phyloP scores from a whole-genome alignment of 164 flowering plant species.

The Taxillus chinensis region DNA sequence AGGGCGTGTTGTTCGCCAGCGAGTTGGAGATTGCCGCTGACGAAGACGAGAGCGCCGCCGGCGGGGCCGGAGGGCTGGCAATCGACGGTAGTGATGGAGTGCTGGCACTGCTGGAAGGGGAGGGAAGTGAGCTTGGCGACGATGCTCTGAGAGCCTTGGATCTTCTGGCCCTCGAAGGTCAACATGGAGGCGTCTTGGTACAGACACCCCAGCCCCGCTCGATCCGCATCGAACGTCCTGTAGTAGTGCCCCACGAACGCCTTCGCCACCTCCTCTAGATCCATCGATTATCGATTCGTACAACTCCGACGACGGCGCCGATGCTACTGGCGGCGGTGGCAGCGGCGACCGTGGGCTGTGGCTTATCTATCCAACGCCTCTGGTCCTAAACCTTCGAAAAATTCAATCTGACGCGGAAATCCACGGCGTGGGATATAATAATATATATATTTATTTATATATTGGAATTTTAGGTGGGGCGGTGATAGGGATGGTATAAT shows the following conservation, averaged over 20 bases:
- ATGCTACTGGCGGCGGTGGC: background rate
- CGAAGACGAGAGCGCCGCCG: conserved; percentile 80
- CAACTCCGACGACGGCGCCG: background rate
- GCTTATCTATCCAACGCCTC: too few species aligned
- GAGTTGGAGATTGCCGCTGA: conserved; percentile 73
- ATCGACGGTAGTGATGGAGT: conserved; percentile 71
- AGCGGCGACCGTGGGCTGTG: background rate
- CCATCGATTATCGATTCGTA: conserved; percentile 27
- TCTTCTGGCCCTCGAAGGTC: conserved; percentile 83
- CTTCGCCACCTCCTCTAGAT: conserved; percentile 65
- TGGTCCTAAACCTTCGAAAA: too few species aligned
- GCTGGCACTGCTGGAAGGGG: conserved; percentile 80
- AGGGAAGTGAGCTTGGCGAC: conserved; percentile 57
- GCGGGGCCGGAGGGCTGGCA: conserved; percentile 82
- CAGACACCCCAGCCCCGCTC: conserved; percentile 40
- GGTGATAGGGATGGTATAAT: too few species aligned
- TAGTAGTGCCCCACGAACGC: conserved; percentile 93
- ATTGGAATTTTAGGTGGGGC: too few species aligned
- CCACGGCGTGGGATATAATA: too few species aligned
- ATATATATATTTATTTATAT: too few species aligned
- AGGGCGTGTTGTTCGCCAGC: conserved; percentile 78
- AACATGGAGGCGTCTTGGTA: conserved; percentile 80
- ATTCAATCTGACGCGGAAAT: too few species aligned
- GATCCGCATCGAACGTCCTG: conserved; percentile 64
- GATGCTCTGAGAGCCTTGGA: conserved; percentile 57